phyloP scores from a whole-genome alignment of 2,329 filamentous ascomycete species.

The Paracorniculantispora psalliotae region DNA sequence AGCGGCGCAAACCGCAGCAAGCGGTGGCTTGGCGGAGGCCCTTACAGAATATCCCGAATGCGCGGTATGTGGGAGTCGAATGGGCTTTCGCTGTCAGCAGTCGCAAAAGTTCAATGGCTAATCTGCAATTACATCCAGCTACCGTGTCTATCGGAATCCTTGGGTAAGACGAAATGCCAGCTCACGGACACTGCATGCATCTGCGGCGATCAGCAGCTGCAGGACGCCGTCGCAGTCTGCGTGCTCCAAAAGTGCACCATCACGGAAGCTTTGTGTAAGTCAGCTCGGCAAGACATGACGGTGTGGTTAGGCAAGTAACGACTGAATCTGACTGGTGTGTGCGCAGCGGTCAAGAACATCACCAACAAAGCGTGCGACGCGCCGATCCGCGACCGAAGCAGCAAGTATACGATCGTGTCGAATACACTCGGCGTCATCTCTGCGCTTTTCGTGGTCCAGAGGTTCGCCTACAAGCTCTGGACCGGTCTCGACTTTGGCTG shows the following conservation, averaged over 20 bases:
- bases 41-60: neutral
- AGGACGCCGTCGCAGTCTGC: neutral
- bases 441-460: conserved; percentile 29
- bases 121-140: neutral
- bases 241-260: conserved; percentile 1
- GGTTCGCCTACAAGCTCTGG: conserved; percentile 27
- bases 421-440: conserved; percentile 27
- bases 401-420: conserved; percentile 15
- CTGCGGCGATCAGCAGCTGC: conserved; percentile 3
- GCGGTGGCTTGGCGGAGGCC: conserved; percentile 1
- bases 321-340: neutral
- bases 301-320: too few species aligned
- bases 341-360: conserved; percentile 13
- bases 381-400: conserved; percentile 14
- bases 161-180: neutral
- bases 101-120: neutral
- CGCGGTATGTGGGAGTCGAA: conserved; percentile 1
- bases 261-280: conserved; percentile 7
- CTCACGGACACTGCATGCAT: neutral
- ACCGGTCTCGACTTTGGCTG: conserved; percentile 25
- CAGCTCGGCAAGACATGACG: neutral
- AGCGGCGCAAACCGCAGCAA: neutral
- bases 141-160: neutral
- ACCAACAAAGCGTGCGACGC: conserved; percentile 18
- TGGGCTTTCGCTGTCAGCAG: neutral